These are phyloP conservation scores for Cladophialophora carrionii DNA, from an alignment of 2,329 filamentous ascomycete genomes.

Conservation along the genomic window DNA sequence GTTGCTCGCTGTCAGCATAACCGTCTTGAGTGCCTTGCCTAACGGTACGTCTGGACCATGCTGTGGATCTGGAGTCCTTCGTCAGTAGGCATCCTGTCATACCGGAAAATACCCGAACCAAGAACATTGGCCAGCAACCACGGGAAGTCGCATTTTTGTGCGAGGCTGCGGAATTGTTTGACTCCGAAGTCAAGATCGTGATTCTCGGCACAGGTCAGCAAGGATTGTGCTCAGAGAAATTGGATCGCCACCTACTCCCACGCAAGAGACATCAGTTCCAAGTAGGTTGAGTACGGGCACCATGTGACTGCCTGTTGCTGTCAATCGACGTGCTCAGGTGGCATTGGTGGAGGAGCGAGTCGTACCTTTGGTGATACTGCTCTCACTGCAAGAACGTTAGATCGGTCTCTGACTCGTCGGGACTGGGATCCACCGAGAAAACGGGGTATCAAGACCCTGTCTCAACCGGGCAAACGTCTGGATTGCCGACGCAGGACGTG, in stretches of 20 bases:
- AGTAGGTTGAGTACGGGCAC: constrained; percentile 78
- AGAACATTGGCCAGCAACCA: constrained; percentile 85
- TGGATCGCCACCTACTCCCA: constrained; percentile 64
- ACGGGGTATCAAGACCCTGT: neutral
- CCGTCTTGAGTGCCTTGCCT: constrained; percentile 73
- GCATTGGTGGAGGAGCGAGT: neutral
- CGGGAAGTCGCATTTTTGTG: constrained; percentile 76
- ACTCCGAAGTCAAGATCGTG: constrained; percentile 94
- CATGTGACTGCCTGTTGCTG: constrained; percentile 68
- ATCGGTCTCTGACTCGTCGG: neutral
- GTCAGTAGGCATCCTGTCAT: constrained; percentile 31
- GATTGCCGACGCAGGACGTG: neutral
- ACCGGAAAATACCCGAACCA: constrained; percentile 12
- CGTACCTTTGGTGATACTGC: constrained; percentile 79
- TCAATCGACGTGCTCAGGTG: constrained; percentile 17
- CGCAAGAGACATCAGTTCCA: constrained; percentile 76
- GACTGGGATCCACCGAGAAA: neutral
- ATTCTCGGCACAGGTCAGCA: constrained; percentile 58
- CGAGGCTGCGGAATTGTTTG: constrained; percentile 73
- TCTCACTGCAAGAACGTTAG: constrained; percentile 58
- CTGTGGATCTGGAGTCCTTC: constrained; percentile 77
- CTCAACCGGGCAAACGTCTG: neutral
- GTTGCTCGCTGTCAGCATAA: constrained; percentile 77
- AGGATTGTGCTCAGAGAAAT: neutral
- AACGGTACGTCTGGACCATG: constrained; percentile 75